Evolutionary conservation across 768 basidiomycete species (phyloP).

Genomic region (Sistotremastrum suecicum): DNA sequence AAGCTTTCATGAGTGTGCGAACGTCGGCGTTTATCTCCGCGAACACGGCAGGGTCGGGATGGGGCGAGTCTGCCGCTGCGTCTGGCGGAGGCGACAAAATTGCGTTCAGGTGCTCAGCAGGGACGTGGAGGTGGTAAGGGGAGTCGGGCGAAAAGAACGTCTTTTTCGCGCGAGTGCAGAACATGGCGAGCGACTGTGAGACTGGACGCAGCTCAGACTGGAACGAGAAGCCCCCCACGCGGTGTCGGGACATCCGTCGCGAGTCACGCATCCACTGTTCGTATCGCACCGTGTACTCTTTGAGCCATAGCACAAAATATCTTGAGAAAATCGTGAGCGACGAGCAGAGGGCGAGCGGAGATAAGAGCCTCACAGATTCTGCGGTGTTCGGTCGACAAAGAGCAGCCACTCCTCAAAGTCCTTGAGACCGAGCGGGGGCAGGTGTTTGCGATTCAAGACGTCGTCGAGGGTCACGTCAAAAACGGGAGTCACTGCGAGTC

Average conservation of each 20-base stretch:
- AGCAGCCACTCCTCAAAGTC: conserved; percentile 71
- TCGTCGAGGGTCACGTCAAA: conserved; percentile 59
- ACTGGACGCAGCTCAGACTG: conserved; percentile 22
- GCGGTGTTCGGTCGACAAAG: conserved; percentile 61
- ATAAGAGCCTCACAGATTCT: conserved; percentile 44
- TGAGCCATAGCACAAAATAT: conserved; percentile 73
- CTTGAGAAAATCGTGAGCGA: conserved; percentile 17
- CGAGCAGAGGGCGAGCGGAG: not conserved
- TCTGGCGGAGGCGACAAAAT: conserved; percentile 32
- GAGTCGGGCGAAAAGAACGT: conserved; percentile 67
- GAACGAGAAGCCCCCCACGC: conserved; percentile 16
- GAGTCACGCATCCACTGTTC: conserved; percentile 20
- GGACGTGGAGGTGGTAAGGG: conserved; percentile 57
- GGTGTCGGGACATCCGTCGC: conserved; percentile 14
- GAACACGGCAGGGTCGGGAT: conserved; percentile 57
- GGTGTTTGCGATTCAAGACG: conserved; percentile 59
- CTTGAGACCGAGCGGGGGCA: conserved; percentile 69
- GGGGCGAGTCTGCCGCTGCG: conserved; percentile 16
- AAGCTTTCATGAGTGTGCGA: conserved; percentile 43
- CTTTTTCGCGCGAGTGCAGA: conserved; percentile 66
- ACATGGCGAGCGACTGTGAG: conserved; percentile 48
- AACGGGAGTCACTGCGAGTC: conserved; percentile 43
- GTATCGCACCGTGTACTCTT: conserved; percentile 49
- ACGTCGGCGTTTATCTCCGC: conserved; percentile 43
- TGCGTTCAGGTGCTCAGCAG: conserved; percentile 26